Evolutionary conservation across 1,284 basidiomycete species (phyloP), one percentile per base, ranked within the genome.

Genomic region (Waitea zeae): DNA sequence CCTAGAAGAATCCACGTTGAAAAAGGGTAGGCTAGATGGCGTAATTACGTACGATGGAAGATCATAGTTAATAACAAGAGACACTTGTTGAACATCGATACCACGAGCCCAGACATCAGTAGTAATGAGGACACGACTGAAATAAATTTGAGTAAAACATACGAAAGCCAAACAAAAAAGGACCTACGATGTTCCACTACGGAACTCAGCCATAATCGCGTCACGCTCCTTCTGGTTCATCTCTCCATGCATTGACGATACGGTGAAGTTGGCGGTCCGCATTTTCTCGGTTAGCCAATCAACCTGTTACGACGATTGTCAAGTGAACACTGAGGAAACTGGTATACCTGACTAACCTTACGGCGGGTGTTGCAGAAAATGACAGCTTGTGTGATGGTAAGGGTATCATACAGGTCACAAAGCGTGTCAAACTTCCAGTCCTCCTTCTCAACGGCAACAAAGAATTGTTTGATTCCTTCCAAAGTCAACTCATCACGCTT

Each of bases 371-470:
- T 98, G 63, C 95, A 98, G 67, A 98, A 99, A 51, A 99, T 97
- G 54, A 99, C 93, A 18, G 95, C 93, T 66, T 98, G 95, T 1
- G 95, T 98, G 57, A 98, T 98, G 19, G 95, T 97, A 35, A 98
- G 71, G 13, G 93, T 97, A 57, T 99, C 95, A 61, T 98, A 99
- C 36, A 93, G 59, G 58, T 98, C 95, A 57, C 90, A 97, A 14
- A 99, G 67, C 0, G 93, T 98, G 59, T 98, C 95, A 49, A 97
- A 93, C 56, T 99, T 99, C 93, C 93, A 98, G 50, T 99, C 95
- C 57, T 98, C 95, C 64, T 97, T 97, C 61, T 99, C 95, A 38
- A 98, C 93, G 18, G 93, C 93, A 30, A 99, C 90, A 59, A 96
- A 98, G 69, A 99, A 99, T 54, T 99, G 95, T 57, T 97, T 98